Evolutionary conservation across 2,329 filamentous ascomycete species (phyloP), one percentile per base, ranked within the genome.

Genomic region (Chaetomium sp.): DNA sequence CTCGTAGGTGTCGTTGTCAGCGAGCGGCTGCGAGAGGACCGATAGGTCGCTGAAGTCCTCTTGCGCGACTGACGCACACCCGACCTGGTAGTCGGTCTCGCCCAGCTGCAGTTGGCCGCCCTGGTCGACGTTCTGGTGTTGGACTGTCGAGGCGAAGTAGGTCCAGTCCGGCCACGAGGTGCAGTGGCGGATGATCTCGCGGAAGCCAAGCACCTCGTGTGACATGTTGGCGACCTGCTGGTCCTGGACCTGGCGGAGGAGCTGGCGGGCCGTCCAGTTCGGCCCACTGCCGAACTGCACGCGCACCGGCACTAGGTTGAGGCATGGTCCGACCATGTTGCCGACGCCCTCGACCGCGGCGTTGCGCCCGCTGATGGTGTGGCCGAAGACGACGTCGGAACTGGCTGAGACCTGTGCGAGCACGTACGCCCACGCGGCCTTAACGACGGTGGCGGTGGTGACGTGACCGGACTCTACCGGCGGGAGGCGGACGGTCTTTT

Each of bases 361-460:
- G 62, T 78, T 80, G 63, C 78, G 77, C 2, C 78, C 78, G 38
- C 73, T 75, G 56, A 79, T 76, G 62, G 78, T 74, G 61, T 79
- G 75, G 1, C 78, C 78, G 42, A 80, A 80, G 13, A 80, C 75
- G 49, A 79, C 72, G 64, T 81, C 79, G 1, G 70, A 65, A 25
- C 70, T 74, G n/a, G 74, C 71, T 0, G 78, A 74, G 27, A 75
- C 62, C 9, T 75, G 73, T 3, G 78, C 75, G 5, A 82, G 70
- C 12, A 78, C 76, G 1, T 73, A 68, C 0, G 79, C 75, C 80
- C 80, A 82, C 0, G 80, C 79, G n/a, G 77, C 78, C 62, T 81
- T 81, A 69, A 81, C 71, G 23, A 81, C 61, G 0, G 78, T 81
- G 8, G 80, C 79, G 10, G 72, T 72, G 9, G 77, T 78, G 57